These are phyloP conservation scores for Glycine tomentella DNA, from an alignment of 306 rosid genomes.

Conservation along the genomic window DNA sequence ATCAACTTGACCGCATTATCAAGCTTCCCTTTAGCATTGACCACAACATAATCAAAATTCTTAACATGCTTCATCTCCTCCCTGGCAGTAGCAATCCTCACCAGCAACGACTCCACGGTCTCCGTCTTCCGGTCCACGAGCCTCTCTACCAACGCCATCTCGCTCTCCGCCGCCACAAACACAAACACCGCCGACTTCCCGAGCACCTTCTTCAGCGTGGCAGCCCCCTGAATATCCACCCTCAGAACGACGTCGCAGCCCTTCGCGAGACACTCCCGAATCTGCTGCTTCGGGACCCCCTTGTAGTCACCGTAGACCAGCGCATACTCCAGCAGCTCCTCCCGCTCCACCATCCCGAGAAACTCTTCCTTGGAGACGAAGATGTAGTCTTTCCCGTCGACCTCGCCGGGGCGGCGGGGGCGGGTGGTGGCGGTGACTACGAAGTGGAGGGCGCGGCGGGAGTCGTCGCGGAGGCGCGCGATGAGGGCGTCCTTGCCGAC, in stretches of 20 bases:
- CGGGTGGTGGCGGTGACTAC: constrained; percentile 89
- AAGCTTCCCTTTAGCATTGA: constrained; percentile 81
- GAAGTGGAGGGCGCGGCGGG: constrained; percentile 69
- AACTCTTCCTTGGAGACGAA: constrained; percentile 86
- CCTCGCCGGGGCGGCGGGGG: constrained; percentile 66
- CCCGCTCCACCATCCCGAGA: constrained; percentile 60
- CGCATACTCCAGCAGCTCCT: constrained; percentile 86
- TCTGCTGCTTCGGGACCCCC: constrained; percentile 90
- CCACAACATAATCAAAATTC: constrained; percentile 87
- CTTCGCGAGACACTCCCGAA: constrained; percentile 74
- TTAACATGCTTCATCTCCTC: constrained; percentile 87
- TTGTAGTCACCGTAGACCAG: constrained; percentile 92
- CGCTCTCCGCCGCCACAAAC: constrained; percentile 83
- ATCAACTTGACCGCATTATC: constrained; percentile 76
- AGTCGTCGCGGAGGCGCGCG: constrained; percentile 54
- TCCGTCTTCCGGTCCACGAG: constrained; percentile 82
- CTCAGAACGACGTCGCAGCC: constrained; percentile 81
- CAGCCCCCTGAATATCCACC: constrained; percentile 94
- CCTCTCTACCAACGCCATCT: constrained; percentile 81
- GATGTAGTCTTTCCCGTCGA: constrained; percentile 73
- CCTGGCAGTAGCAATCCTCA: constrained; percentile 82
- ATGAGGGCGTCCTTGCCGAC: constrained; percentile 54
- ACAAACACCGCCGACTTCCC: constrained; percentile 82
- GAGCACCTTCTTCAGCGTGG: constrained; percentile 70
- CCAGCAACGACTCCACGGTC: constrained; percentile 74